Conservation (phyloP, 1,284 basidiomycete species). For the Mycena citricolor region DNA sequence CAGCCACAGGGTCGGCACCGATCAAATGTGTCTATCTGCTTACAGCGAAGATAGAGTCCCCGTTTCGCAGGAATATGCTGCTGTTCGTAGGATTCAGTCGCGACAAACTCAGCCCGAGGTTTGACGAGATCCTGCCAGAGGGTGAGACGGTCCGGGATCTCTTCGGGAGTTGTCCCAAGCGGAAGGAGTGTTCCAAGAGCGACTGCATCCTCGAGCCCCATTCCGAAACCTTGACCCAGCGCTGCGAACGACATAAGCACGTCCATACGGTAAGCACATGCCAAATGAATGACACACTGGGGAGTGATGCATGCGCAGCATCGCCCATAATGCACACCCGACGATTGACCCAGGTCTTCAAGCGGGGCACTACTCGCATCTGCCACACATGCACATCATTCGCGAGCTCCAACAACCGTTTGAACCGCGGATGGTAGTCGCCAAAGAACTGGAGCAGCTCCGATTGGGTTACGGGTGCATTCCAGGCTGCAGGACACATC, state of each 20-base stretch:
- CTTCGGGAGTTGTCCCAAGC: slow-evolving; percentile 2
- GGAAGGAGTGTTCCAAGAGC: slow-evolving; percentile 20
- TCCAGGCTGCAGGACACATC: slow-evolving; percentile 10
- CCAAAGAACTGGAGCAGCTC: slow-evolving; percentile 15
- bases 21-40: no score
- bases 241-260: slow-evolving; percentile 8
- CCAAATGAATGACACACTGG: slow-evolving; percentile 7
- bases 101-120: slow-evolving; percentile 23
- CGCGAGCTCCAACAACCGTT: slow-evolving; percentile 14
- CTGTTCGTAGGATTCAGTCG: slow-evolving; percentile 17
- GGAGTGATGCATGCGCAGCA: slow-evolving; percentile 21
- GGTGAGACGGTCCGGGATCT: slow-evolving; percentile 14
- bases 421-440: slow-evolving; percentile 21
- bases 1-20: not conserved
- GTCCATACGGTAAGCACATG: not conserved
- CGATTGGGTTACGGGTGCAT: slow-evolving; percentile 13
- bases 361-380: slow-evolving; percentile 18
- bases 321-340: slow-evolving; percentile 20
- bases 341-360: slow-evolving; percentile 11
- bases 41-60: slow-evolving; percentile 20
- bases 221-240: slow-evolving; percentile 24
- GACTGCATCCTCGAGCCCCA: slow-evolving; percentile 24
- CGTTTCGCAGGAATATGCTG: slow-evolving; percentile 12
- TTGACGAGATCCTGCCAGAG: slow-evolving; percentile 21
- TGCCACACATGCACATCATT: slow-evolving; percentile 22